phyloP scores from a whole-genome alignment of 2,329 filamentous ascomycete species.

The Venturiaceae sp. region DNA sequence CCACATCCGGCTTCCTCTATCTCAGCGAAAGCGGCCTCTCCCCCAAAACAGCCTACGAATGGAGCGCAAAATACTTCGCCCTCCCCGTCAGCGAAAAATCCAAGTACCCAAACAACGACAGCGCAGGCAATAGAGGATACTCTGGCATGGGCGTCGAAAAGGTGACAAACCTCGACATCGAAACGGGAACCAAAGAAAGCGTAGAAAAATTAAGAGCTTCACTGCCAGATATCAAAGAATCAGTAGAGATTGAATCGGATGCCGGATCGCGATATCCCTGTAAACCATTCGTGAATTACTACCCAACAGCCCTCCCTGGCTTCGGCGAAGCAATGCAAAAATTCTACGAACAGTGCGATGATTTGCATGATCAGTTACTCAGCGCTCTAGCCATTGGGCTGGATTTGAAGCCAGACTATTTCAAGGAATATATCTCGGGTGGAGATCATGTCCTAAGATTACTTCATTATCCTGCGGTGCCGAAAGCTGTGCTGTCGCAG shows the following conservation, averaged over 20 bases:
- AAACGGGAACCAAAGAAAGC: not conserved
- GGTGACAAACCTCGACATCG: conserved; percentile 3
- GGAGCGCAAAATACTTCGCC: conserved; percentile 4
- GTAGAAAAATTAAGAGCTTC: not conserved
- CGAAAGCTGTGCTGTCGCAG: too few species aligned
- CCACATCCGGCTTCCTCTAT: conserved; percentile 6
- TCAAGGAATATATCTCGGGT: too few species aligned
- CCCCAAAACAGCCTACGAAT: not conserved
- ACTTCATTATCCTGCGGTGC: too few species aligned
- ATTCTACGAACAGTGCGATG: too few species aligned
- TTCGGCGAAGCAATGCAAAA: too few species aligned
- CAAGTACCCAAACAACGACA: conserved; percentile 3
- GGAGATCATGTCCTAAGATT: too few species aligned
- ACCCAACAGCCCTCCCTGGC: too few species aligned
- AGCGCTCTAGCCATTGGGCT: too few species aligned
- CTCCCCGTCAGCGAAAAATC: not conserved
- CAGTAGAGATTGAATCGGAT: conserved; percentile 5
- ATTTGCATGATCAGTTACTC: too few species aligned
- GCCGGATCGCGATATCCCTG: too few species aligned
- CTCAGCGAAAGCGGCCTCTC: conserved; percentile 1
- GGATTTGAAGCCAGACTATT: too few species aligned
- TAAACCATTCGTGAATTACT: too few species aligned
- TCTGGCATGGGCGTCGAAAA: conserved; percentile 6
- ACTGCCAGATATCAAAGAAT: conserved; percentile 5
- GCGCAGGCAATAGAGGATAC: conserved; percentile 2